Base-by-base conservation (phyloP, 495 filamentous ascomycete genomes). In the Clavariopsis aquatica region DNA sequence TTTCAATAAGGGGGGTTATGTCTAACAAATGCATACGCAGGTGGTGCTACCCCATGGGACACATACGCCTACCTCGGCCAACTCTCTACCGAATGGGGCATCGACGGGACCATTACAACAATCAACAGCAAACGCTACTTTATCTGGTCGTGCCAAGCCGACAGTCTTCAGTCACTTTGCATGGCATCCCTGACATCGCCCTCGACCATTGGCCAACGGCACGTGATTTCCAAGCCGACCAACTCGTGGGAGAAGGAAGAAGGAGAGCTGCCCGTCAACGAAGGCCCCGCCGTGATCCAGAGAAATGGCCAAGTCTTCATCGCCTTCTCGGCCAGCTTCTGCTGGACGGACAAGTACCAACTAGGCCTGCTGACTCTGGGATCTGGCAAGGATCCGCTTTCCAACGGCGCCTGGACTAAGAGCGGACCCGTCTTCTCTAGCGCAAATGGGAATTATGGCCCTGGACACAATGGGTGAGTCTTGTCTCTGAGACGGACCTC, bases 381-480 rank as follows among this genome's bases (percentile, higher is more conserved):
- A n/a, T 75, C 73, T 0, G 49, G 47, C 0, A 72, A 75, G 0
- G 75, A 82, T 47, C 77, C 80, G 1, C 61, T 75, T 10, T 64
- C 73, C 38, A 57, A 73, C 0, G 57, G 68, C 0, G 75, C 74
- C 1, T 85, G 83, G 82, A 71, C 49, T 13, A 85, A 84, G 67
- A 72, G 8, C 5, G 70, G 69, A 0, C 74, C 76, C 2, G 60
- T 74, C 22, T 74, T 75, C 45, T 66, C 61, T 19, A 61, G 59
- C 26, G 78, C 75, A 2, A 79, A 82, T 57, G 81, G 81, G 1
- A 81, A 83, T 69, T 81, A 78, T 46, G 83, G 83, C 1, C 78
- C 83, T 0, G 83, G 82, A 0, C 81, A 83, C 51, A 84, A 85
- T 67, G 73, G 74, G 60, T 78, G 66, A 55, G 72, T 74, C n/a